Base-by-base conservation (phyloP, 331 rosid species). In the Spiraea crenata region DNA sequence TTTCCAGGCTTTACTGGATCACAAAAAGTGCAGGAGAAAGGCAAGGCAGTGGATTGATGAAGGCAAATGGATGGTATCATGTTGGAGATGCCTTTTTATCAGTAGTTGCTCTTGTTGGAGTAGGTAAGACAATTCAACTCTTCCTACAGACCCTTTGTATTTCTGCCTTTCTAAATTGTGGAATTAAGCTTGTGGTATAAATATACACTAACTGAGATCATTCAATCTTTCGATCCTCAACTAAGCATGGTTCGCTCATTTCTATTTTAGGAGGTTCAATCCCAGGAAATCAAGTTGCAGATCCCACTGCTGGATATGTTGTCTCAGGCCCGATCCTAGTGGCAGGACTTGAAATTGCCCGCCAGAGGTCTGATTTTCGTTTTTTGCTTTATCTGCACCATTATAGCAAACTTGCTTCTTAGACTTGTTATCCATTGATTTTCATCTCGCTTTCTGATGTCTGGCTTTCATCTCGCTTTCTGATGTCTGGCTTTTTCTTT, bases 21-120 rank as follows among this genome's bases (percentile, higher is more conserved):
- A 93, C 98, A 62, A 90, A 88, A 73, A 89, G 71, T 73, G 96
- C 88, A 59, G 96, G 93, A 74, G 98, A 93, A 74, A 87, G 69
- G 81, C 92, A 81, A 77, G 90, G 96, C 20, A 93, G 98, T 63
- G 93, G 97, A 35, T 76, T 93, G 76, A 90, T 93, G 98, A 90
- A 88, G 84, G 96, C 98, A 66, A 93, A 90, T 84, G 98, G 97
- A 49, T 93, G 97, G 98, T 96, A 93, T 85, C 98, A 93, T 75
- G 96, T 96, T 70, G 87, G 83, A 12, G 98, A 93, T 79, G 98
- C 98, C 45, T 70, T 93, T 82, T 93, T 97, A 17, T 93, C 98
- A 3, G 86, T 90, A 16, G 92, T 90, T 72, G 92, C 98, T 71
- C 97, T 93, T 57, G 15, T 93, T 61, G 99, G 99, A 62, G 96